Evolutionary conservation across 148 eudicot species (phyloP).

Genomic region (Amaranthus palmeri): DNA sequence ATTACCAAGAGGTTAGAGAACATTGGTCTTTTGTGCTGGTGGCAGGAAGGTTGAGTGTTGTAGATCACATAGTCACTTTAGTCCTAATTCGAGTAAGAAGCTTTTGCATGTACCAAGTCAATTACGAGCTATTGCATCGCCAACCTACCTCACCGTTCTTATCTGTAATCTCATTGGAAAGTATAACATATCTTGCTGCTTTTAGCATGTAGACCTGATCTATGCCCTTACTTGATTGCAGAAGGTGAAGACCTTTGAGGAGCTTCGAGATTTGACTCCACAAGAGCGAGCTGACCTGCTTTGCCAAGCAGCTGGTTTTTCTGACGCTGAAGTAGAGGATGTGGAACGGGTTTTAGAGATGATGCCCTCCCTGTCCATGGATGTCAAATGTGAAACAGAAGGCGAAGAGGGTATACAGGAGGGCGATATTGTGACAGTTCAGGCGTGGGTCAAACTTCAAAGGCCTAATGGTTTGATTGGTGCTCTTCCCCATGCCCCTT

Average conservation of each 20-base stretch:
- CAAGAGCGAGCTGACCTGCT: slow-evolving; percentile 65
- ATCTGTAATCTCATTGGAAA: not conserved
- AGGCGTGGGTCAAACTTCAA: slow-evolving; percentile 68
- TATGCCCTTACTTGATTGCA: slow-evolving; percentile 23
- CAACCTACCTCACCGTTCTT: not conserved
- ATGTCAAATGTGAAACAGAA: slow-evolving; percentile 77
- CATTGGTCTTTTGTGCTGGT: not conserved
- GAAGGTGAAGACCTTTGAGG: slow-evolving; percentile 75
- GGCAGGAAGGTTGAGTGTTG: not conserved
- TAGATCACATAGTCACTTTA: not conserved
- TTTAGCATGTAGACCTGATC: slow-evolving; percentile 7
- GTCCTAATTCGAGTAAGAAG: not conserved
- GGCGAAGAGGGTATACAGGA: slow-evolving; percentile 92
- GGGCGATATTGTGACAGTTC: slow-evolving; percentile 73
- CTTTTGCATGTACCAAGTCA: not conserved
- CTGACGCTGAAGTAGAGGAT: slow-evolving; percentile 54
- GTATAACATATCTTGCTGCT: not conserved
- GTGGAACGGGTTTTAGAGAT: slow-evolving; percentile 72
- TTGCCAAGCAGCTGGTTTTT: slow-evolving; percentile 54
- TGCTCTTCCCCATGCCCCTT: slow-evolving; percentile 82
- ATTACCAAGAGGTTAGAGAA: not conserved
- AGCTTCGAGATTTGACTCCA: slow-evolving; percentile 59
- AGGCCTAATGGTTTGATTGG: slow-evolving; percentile 66
- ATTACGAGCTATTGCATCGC: not conserved
- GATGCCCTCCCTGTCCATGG: slow-evolving; percentile 67